phyloP scores from a whole-genome alignment of 2,329 filamentous ascomycete species.

The Penicillium brasilianum region DNA sequence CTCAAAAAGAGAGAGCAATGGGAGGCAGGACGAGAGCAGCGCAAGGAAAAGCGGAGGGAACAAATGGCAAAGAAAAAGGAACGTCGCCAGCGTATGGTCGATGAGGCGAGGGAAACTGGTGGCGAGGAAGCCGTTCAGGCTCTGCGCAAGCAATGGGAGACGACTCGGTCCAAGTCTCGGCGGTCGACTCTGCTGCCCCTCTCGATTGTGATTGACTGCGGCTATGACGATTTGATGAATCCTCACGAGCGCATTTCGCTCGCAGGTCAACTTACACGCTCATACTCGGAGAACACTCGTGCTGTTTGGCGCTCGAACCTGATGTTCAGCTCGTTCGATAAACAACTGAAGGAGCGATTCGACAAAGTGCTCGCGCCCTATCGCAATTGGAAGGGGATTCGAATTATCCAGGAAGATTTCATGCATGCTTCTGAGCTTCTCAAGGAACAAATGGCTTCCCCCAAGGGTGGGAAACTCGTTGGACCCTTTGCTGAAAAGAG shows the following conservation, averaged over 20 bases:
- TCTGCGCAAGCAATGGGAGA: constrained; percentile 34
- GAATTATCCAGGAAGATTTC: constrained; percentile 76
- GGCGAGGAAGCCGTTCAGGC: constrained; percentile 33
- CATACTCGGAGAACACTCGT: constrained; percentile 84
- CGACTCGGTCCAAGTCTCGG: constrained; percentile 33
- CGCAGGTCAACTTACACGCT: constrained; percentile 79
- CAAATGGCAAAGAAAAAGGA: constrained; percentile 60
- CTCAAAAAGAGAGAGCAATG: constrained; percentile 72
- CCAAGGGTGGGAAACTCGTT: constrained; percentile 61
- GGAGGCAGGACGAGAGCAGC: constrained; percentile 70
- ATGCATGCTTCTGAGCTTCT: constrained; percentile 69
- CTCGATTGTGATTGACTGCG: constrained; percentile 84
- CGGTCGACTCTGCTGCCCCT: constrained; percentile 69
- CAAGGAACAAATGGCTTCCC: constrained; percentile 68
- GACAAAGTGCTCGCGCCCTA: constrained; percentile 78
- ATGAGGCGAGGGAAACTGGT: constrained; percentile 39
- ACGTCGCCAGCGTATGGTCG: constrained; percentile 49
- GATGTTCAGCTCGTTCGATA: constrained; percentile 76
- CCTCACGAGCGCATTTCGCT: constrained; percentile 85
- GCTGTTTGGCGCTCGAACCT: constrained; percentile 72
- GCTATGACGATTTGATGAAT: constrained; percentile 88
- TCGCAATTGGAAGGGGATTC: constrained; percentile 77
- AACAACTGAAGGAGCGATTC: constrained; percentile 77
- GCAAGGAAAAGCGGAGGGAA: constrained; percentile 64
- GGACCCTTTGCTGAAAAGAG: constrained; percentile 60